These are phyloP conservation scores for Monascus purpureus DNA, from an alignment of 495 filamentous ascomycete genomes.

Conservation along the genomic window DNA sequence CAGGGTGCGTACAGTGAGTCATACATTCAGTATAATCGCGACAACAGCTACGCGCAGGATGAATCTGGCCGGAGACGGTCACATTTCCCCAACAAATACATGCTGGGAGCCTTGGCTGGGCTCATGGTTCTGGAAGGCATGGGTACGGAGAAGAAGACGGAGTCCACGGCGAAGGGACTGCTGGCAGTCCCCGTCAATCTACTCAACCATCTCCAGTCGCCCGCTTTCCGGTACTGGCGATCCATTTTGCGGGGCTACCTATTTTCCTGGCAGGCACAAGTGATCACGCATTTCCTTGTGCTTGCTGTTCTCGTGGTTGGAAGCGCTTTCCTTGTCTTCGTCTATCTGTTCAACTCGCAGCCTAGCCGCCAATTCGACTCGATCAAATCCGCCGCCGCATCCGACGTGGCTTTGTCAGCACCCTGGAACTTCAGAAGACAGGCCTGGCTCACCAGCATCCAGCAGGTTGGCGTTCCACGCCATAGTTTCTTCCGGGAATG, in stretches of 20 bases:
- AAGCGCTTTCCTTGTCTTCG: slow-evolving; percentile 51
- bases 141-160: slow-evolving; percentile 35
- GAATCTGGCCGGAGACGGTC: slow-evolving; percentile 21
- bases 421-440: slow-evolving; percentile 74
- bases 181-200: slow-evolving; percentile 49
- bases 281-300: slow-evolving; percentile 33
- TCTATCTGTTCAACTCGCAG: slow-evolving; percentile 50
- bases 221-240: slow-evolving; percentile 13
- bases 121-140: slow-evolving; percentile 82
- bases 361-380: slow-evolving; percentile 24
- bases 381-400: slow-evolving; percentile 9
- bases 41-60: slow-evolving; percentile 4
- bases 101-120: slow-evolving; percentile 83
- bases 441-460: slow-evolving; percentile 90
- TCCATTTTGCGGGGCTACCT: slow-evolving; percentile 16
- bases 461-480: slow-evolving; percentile 85
- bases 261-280: slow-evolving; percentile 27
- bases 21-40: slow-evolving; percentile 22
- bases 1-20: slow-evolving; percentile 25
- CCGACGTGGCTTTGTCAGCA: slow-evolving; percentile 51
- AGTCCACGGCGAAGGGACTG: slow-evolving; percentile 54
- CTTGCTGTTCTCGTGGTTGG: slow-evolving; percentile 51
- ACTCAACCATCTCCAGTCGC: slow-evolving; percentile 20
- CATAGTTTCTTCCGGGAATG: slow-evolving; percentile 77
- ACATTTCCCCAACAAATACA: slow-evolving; percentile 52